Base-by-base conservation (phyloP, 306 rosid species). In the Quercus ilex region DNA sequence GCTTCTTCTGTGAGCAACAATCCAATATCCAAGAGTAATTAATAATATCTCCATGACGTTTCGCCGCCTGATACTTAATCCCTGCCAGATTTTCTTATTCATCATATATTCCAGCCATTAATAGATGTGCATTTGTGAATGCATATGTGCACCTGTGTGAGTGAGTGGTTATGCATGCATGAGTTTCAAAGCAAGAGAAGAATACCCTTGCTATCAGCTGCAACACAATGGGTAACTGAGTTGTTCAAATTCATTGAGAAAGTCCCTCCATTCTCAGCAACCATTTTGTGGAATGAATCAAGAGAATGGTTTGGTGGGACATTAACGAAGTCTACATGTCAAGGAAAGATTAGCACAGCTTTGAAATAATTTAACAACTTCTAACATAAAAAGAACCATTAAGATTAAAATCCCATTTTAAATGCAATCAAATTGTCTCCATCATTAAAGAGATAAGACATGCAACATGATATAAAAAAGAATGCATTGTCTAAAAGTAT, bases 241-340 rank as follows among this genome's bases (percentile, higher is more conserved):
- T 84, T 90, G 79, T 91, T 94, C 83, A 92, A 78, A 80, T 94
- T 94, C 99, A 94, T 94, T 0, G 99, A 94, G 91, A 94, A 92
- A 73, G 88, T 81, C 77, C 99, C 99, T 77, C 99, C 99, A 86
- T 91, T 91, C 88, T 92, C 97, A 60, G 86, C 99, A 83, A 92
- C 77, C 78, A 91, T 80, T 87, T 91, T 92, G 87, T 89, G 99
- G 78, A 94, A 78, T 84, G 87, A 87, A 83, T 94, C 95, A 12
- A 91, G 90, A 74, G 99, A 88, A 80, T 84, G 85, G 51, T 85
- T 87, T 82, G 92, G 80, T 82, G 99, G 97, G 65, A 91, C 97
- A 80, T 94, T 94, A 77, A 87, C 92, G 35, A 94, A 87, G 88
- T 94, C 99, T 94, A 76, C 55, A 63, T 73, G 95, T 92, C 89